A percentile compares a stretch with the other conserved stretches of the same genome.
These are phyloP conservation scores for Scenedesmus sp. DNA, from an alignment of 163 green algal genomes.

Conservation along the genomic window DNA sequence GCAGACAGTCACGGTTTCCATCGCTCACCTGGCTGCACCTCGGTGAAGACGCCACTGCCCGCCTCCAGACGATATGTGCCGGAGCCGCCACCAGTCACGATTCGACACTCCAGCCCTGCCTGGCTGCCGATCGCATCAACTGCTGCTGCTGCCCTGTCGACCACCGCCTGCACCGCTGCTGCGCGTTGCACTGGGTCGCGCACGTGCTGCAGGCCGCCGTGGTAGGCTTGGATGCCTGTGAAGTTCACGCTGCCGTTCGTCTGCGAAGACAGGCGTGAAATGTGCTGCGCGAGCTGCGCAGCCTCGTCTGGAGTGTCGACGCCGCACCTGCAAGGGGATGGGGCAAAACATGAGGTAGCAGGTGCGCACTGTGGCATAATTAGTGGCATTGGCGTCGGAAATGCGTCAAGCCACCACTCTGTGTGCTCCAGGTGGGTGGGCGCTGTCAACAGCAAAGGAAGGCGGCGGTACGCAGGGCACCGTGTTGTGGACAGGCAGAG, in stretches of 20 bases:
- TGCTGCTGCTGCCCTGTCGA: constrained; percentile 26
- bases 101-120: constrained; percentile 23
- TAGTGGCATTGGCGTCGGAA: no score
- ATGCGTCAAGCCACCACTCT: no score
- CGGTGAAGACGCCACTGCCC: constrained; percentile 63
- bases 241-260: constrained; percentile 44
- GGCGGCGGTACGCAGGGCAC: no score
- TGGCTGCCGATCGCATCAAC: constrained; percentile 26
- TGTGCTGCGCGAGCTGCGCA: constrained; percentile 45
- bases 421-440: no score
- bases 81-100: constrained; percentile 62
- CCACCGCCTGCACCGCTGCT: constrained; percentile 33
- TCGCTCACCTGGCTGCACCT: neutral
- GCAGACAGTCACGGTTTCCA: neutral
- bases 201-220: constrained; percentile 69
- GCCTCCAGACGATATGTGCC: constrained; percentile 60
- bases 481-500: no score
- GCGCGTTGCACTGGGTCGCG: constrained; percentile 14
- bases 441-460: no score
- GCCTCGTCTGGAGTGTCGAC: constrained; percentile 56
- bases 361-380: no score
- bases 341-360: neutral
- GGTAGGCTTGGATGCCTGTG: constrained; percentile 66
- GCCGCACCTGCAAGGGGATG: constrained; percentile 51
- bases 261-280: constrained; percentile 2